These are phyloP conservation scores for Rhizophora apiculata DNA, from an alignment of 345 rosid genomes.

Conservation along the genomic window DNA sequence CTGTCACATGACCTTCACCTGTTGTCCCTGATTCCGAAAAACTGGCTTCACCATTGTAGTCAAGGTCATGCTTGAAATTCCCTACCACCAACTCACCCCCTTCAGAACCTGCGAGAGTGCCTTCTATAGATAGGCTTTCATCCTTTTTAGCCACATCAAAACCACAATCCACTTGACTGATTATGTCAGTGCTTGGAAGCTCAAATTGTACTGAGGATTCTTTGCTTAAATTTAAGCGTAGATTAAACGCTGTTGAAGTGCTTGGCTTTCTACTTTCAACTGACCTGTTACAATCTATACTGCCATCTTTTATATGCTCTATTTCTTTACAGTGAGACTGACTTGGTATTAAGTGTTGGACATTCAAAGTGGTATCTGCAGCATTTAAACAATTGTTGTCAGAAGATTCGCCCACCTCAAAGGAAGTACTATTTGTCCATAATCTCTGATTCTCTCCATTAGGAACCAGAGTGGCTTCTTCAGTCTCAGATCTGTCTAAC, in stretches of 20 bases:
- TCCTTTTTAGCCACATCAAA: constrained; percentile 13
- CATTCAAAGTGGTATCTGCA: constrained; percentile 19
- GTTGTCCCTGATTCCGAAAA: constrained; percentile 16
- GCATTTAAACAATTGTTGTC: constrained; percentile 19
- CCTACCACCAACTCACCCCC: constrained; percentile 5
- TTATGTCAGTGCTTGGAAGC: constrained; percentile 18
- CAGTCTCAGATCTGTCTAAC: constrained; percentile 17
- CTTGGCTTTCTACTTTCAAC: constrained; percentile 15
- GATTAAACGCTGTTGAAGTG: constrained; percentile 21
- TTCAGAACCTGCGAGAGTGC: constrained; percentile 12
- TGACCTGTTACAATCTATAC: constrained; percentile 18
- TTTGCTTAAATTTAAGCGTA: constrained; percentile 17
- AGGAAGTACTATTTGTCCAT: constrained; percentile 7
- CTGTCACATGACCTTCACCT: background rate
- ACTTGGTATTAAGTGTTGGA: constrained; percentile 18
- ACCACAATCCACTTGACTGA: constrained; percentile 16
- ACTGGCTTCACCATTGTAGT: constrained; percentile 30
- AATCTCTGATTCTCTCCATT: constrained; percentile 12
- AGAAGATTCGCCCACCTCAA: constrained; percentile 14
- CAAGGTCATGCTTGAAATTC: constrained; percentile 24
- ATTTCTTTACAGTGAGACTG: constrained; percentile 21
- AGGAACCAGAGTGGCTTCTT: constrained; percentile 12
- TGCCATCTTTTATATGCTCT: constrained; percentile 22
- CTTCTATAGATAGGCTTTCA: constrained; percentile 23
- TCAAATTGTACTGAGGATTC: constrained; percentile 25